Evolutionary conservation across 345 rosid genomes (phyloP).

Genomic region (Alliaria petiolata): DNA sequence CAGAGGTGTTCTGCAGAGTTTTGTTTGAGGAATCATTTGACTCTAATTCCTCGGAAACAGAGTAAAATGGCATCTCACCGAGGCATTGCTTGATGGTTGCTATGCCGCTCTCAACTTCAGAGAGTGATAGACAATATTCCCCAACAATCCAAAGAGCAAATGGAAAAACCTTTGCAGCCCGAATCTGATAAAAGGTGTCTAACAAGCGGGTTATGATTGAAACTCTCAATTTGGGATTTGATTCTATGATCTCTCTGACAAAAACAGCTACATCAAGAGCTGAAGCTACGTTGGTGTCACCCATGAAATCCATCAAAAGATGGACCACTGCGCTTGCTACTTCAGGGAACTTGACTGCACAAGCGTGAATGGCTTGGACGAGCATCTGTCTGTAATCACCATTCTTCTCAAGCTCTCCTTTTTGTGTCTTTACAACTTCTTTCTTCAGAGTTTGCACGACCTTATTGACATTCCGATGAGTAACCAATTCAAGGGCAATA

Average conservation of each 20-base stretch:
- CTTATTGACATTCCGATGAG: constrained; percentile 66
- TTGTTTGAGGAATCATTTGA: constrained; percentile 52
- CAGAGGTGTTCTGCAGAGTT: constrained; percentile 43
- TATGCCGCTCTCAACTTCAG: constrained; percentile 76
- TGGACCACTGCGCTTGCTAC: constrained; percentile 89
- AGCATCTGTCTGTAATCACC: constrained; percentile 90
- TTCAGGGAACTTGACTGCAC: constrained; percentile 87
- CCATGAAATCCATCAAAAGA: constrained; percentile 85
- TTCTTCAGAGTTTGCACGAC: constrained; percentile 71
- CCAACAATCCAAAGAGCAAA: constrained; percentile 90
- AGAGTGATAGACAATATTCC: constrained; percentile 74
- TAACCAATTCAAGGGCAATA: constrained; percentile 73
- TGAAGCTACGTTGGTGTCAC: constrained; percentile 79
- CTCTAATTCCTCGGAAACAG: constrained; percentile 64
- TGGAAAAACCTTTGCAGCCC: constrained; percentile 76
- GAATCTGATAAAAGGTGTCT: constrained; percentile 82
- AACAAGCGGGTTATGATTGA: constrained; percentile 72
- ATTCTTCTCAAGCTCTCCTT: constrained; percentile 82
- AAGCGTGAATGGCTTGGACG: constrained; percentile 79
- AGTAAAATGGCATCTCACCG: constrained; percentile 74
- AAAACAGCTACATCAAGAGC: constrained; percentile 74
- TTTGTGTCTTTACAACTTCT: constrained; percentile 84
- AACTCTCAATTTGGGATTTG: constrained; percentile 70
- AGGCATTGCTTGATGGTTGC: constrained; percentile 79
- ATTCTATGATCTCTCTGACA: constrained; percentile 80